phyloP scores from a whole-genome alignment of 768 basidiomycete genomes.

The Hygrophorus pudorinus region DNA sequence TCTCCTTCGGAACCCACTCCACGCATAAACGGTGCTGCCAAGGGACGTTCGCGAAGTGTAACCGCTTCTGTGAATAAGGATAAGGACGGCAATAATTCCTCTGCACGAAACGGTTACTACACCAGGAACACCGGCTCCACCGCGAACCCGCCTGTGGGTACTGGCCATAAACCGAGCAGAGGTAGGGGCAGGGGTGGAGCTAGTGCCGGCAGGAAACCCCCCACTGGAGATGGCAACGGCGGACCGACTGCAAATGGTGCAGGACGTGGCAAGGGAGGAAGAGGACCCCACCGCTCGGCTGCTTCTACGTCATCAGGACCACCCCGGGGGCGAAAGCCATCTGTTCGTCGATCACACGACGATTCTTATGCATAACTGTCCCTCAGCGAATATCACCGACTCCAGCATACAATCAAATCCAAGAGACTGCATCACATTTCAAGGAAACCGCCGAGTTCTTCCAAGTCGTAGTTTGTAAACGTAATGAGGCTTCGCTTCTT shows the following conservation, averaged over 20 bases:
- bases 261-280: background rate
- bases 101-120: background rate
- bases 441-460: no score
- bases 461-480: no score
- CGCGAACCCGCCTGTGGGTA: background rate
- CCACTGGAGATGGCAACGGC: background rate
- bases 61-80: background rate
- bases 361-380: no score
- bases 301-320: no score
- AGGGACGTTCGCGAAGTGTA: constrained; percentile 3
- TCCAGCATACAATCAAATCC: no score
- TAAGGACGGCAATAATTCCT: background rate
- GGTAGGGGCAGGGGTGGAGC: background rate
- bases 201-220: background rate
- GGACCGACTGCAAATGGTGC: background rate
- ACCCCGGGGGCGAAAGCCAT: no score
- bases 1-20: background rate
- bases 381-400: no score
- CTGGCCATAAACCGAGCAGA: background rate
- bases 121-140: background rate
- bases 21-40: background rate
- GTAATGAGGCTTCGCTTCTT: no score
- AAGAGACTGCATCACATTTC: no score
- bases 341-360: no score
- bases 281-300: background rate